Evolutionary conservation across 768 basidiomycete genomes (phyloP).

Genomic region (Phallus indusiatus): DNA sequence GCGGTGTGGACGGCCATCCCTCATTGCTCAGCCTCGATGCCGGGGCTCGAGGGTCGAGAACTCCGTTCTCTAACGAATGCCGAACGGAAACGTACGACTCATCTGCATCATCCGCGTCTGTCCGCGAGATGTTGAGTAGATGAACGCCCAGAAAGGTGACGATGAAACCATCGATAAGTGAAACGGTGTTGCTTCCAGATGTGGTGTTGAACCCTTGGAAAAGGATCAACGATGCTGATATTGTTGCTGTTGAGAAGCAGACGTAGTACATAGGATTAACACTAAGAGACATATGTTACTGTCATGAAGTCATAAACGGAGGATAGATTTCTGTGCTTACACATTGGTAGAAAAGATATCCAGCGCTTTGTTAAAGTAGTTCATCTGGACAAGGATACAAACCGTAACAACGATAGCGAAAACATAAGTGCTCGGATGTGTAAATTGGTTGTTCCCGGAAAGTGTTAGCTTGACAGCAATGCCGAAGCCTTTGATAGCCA

Average conservation of each 20-base stretch:
- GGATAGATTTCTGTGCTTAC: slow-evolving; percentile 38
- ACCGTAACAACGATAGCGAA: slow-evolving; percentile 73
- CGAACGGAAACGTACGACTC: slow-evolving; percentile 12
- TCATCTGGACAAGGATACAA: slow-evolving; percentile 90
- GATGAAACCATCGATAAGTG: slow-evolving; percentile 81
- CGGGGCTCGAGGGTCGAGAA: slow-evolving; percentile 73
- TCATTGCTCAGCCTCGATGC: slow-evolving; percentile 73
- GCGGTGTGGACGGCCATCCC: slow-evolving; percentile 46
- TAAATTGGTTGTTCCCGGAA: slow-evolving; percentile 89
- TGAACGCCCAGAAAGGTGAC: slow-evolving; percentile 97
- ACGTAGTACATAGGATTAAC: slow-evolving; percentile 99
- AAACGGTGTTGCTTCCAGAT: slow-evolving; percentile 70
- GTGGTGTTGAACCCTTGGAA: slow-evolving; percentile 97
- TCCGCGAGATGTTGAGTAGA: slow-evolving; percentile 74
- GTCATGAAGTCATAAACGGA: not conserved
- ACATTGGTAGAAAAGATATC: slow-evolving; percentile 97
- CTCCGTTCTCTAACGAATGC: slow-evolving; percentile 47
- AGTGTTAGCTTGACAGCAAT: slow-evolving; percentile 93
- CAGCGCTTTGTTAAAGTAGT: slow-evolving; percentile 96
- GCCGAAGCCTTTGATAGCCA: slow-evolving; percentile 98
- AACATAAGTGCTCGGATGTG: slow-evolving; percentile 92
- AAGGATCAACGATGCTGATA: slow-evolving; percentile 89
- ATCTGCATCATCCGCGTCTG: slow-evolving; percentile 27
- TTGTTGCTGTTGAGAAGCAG: slow-evolving; percentile 88
- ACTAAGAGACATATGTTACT: slow-evolving; percentile 28